These are phyloP conservation scores for Artemisia argyi DNA, from an alignment of 129 eudicot species.

Conservation along the genomic window DNA sequence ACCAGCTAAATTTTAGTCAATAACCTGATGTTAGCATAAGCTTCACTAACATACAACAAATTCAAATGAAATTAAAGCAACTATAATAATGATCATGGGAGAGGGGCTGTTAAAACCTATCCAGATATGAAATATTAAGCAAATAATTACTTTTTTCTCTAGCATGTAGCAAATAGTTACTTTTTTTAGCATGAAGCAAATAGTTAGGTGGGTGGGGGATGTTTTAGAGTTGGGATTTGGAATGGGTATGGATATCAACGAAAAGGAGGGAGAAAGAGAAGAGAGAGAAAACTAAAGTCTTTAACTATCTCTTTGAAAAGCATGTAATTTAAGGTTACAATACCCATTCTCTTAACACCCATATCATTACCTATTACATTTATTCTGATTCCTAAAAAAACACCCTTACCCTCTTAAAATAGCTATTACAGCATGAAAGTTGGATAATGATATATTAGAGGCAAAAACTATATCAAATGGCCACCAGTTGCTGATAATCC, in stretches of 20 bases:
- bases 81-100: not conserved
- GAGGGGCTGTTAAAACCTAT: not conserved
- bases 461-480: not conserved
- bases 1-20: slow-evolving; percentile 57
- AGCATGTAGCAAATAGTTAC: too few species aligned
- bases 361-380: too few species aligned
- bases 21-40: slow-evolving; percentile 27
- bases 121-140: slow-evolving; percentile 5
- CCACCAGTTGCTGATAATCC: not conserved
- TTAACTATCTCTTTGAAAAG: too few species aligned
- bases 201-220: too few species aligned
- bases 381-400: too few species aligned
- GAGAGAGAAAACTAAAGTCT: too few species aligned
- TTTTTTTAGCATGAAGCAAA: too few species aligned
- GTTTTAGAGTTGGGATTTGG: too few species aligned
- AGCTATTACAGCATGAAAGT: slow-evolving; percentile 3
- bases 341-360: too few species aligned
- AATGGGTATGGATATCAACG: too few species aligned
- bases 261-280: too few species aligned
- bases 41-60: slow-evolving; percentile 24
- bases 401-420: not conserved
- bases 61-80: slow-evolving; percentile 7
- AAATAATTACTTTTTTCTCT: not conserved
- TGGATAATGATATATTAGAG: not conserved
- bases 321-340: too few species aligned